Base-by-base conservation (phyloP, 2,329 filamentous ascomycete species). In the Corniculantispora saksenae region DNA sequence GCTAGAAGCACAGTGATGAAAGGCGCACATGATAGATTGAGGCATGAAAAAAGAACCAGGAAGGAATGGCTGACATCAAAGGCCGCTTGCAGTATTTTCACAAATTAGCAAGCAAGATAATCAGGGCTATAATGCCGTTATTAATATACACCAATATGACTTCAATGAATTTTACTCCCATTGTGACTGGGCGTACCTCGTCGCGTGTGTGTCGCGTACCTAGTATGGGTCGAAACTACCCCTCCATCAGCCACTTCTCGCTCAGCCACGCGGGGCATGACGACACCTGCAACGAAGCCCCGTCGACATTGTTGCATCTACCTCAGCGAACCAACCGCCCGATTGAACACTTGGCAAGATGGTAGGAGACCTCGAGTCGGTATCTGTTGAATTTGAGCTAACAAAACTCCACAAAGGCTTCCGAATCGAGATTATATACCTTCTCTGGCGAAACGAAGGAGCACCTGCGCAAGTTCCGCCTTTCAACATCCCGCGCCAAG, bases 371-470 rank as follows among this genome's bases (percentile, higher is more conserved):
- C 7, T 3, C 32, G 15, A 23, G 15, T 35, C 45, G n/a, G n/a
- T n/a, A n/a, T n/a, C 19, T 21, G 15, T 27, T 48, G 12, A 13
- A 17, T 17, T 45, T 25, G 3, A 19, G 1, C 60, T 62, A 47
- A 62, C 25, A n/a, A 2, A 21, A 19, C 1, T 23, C 6, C n/a
- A 9, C 13, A 32, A 53, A 61, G 78, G 77, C 76, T 72, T 96
- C 94, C 75, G 94, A 97, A 83, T 89, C 93, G 67, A 86, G 93
- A 71, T 86, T 98, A 68, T 98, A 97, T 82, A 92, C 91, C 66
- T 97, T 98, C 86, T 96, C 93, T 38, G 86, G 89, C 69, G 92
- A 95, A 80, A 97, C 93, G 54, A 95, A 91, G 80, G 89, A 93
- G 70, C 90, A 94, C 74, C 87, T 99, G 70, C 91, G 92, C 78